These are phyloP conservation scores for Microsporum ferrugineum DNA, from an alignment of 2,329 filamentous ascomycete genomes.

Conservation along the genomic window DNA sequence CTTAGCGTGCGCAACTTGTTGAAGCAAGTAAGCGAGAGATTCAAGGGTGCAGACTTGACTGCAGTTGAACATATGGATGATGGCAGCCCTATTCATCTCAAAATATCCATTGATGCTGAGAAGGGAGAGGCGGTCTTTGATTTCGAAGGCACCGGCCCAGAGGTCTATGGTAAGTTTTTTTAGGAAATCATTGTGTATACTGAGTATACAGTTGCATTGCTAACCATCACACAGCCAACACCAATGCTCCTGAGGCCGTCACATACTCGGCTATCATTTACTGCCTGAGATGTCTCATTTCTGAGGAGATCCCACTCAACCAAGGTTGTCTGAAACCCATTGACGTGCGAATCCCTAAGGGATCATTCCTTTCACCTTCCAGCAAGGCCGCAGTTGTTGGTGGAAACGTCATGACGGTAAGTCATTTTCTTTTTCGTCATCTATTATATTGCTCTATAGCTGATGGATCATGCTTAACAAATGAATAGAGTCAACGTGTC, in stretches of 20 bases:
- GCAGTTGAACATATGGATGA: constrained; percentile 75
- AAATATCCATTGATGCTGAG: constrained; percentile 57
- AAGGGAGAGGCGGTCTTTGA: constrained; percentile 65
- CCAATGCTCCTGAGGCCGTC: constrained; percentile 66
- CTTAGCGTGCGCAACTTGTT: constrained; percentile 58
- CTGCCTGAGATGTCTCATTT: constrained; percentile 63
- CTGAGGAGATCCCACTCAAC: constrained; percentile 67
- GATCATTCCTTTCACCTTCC: constrained; percentile 60
- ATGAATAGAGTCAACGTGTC: constrained; percentile 49
- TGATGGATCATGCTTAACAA: neutral
- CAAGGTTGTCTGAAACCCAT: constrained; percentile 69
- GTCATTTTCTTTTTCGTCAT: neutral
- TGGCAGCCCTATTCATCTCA: constrained; percentile 62
- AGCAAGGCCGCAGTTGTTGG: constrained; percentile 65
- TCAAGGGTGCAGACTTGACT: constrained; percentile 53
- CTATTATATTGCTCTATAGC: neutral
- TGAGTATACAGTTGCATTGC: neutral
- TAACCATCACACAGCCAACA: constrained; percentile 41
- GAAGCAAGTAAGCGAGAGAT: constrained; percentile 53
- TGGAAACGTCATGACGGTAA: constrained; percentile 61
- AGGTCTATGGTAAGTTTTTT: constrained; percentile 50
- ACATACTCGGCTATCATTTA: constrained; percentile 75
- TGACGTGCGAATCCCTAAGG: constrained; percentile 56
- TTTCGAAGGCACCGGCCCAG: constrained; percentile 63
- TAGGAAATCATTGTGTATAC: neutral